A percentile compares a stretch with the other conserved stretches of the same genome.
These are phyloP conservation scores for Monilinia laxa DNA, from an alignment of 2,329 filamentous ascomycete species.

Conservation along the genomic window DNA sequence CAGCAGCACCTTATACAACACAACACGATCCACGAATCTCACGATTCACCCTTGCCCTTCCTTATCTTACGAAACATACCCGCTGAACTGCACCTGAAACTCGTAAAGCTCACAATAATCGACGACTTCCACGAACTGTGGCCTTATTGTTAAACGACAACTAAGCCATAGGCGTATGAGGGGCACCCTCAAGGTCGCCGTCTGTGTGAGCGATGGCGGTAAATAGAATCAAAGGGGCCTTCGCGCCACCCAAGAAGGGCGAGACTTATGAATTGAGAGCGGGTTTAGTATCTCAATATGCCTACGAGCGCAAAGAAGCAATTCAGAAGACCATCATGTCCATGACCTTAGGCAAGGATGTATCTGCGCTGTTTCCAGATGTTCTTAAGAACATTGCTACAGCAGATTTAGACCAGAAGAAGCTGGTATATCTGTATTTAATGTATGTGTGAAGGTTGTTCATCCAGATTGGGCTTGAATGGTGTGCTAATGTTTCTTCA, in stretches of 20 bases:
- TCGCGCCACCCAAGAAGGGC: conserved; percentile 89
- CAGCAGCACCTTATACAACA: conserved; percentile 23
- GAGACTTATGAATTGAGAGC: conserved; percentile 97
- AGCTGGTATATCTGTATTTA: conserved; percentile 95
- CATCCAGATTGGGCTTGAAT: not conserved
- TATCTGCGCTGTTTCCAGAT: conserved; percentile 94
- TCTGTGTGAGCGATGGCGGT: conserved; percentile 70
- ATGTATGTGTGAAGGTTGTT: conserved; percentile 59
- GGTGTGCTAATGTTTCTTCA: conserved; percentile 43
- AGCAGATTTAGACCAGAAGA: conserved; percentile 93
- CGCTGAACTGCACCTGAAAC: not conserved
- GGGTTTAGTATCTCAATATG: conserved; percentile 96
- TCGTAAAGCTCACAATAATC: not conserved
- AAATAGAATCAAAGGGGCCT: conserved; percentile 91
- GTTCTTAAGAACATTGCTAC: conserved; percentile 99
- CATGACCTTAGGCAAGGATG: conserved; percentile 98
- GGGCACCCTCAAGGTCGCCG: conserved; percentile 43
- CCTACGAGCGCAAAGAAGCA: conserved; percentile 96
- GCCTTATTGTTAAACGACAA: conserved; percentile 29
- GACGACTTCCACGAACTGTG: conserved; percentile 28
- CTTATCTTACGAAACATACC: not conserved
- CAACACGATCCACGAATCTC: conserved; percentile 7
- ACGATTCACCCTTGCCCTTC: conserved; percentile 2
- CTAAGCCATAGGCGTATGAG: conserved; percentile 40
- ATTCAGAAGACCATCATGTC: conserved; percentile 99